Evolutionary conservation across 352 stramenopile genomes (phyloP), one percentile per base, ranked within the genome.

Genomic region (Halophytophthora polymorphica): DNA sequence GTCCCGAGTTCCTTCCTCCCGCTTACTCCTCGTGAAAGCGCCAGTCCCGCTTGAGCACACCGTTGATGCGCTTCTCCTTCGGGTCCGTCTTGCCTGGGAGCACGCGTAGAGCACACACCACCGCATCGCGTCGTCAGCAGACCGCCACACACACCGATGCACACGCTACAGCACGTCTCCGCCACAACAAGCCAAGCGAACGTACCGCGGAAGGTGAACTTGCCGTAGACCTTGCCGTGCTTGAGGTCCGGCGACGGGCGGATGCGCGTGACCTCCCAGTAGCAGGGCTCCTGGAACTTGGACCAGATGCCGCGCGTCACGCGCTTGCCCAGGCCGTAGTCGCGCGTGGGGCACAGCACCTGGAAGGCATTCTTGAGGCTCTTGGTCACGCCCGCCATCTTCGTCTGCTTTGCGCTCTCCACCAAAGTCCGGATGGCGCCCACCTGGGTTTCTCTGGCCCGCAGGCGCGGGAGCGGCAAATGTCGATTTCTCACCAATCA

Each of bases 211-310:
- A 91, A 93, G 10, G 80, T 91, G 58, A 91, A 81, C 51, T 64
- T 61, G 61, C 83, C 83, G 62, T 78, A 93, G 29, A 83, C 78
- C 69, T 93, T 93, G 71, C 83, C 83, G 67, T 93, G 83, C 70
- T 88, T 90, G 52, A 93, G 77, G 62, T 93, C 83, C 1, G 50
- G 53, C 41, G 83, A 83, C 31, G 83, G 83, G 29, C 64, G 72
- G 29, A 93, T 69, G 56, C 83, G 79, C 64, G 84, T 88, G 56
- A 93, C 75, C 63, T 93, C 83, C 73, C 82, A 88, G 61, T 76
- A 91, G 18, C 76, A 87, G 14, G 80, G 71, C 65, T 88, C 83
- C 7, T 62, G 55, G 56, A 86, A 91, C 46, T 81, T 82, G 49
- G 71, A 47, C 83, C 83, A 93, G 62, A 88, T 89, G 23, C 58